These are phyloP conservation scores for Asterophora lycoperdoides DNA, from an alignment of 768 basidiomycete genomes.

Conservation along the genomic window DNA sequence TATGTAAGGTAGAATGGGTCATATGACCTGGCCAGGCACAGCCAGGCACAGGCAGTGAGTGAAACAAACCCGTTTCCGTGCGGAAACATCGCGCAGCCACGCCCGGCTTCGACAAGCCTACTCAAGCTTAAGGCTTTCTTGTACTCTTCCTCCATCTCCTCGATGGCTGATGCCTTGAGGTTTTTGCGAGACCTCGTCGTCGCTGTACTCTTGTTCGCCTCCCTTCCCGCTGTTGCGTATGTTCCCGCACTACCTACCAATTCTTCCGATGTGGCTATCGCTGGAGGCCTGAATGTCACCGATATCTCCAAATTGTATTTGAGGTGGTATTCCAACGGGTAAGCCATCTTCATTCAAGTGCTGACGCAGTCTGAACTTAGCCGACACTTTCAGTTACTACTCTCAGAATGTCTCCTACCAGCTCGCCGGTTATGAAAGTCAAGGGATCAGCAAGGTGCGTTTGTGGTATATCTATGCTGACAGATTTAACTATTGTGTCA, in stretches of 20 bases:
- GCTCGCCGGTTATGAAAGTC: conserved; percentile 45
- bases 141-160: background rate
- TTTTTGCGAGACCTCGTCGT: conserved; percentile 4
- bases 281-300: conserved; percentile 45
- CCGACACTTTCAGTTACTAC: conserved; percentile 36
- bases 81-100: background rate
- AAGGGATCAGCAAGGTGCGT: conserved; percentile 51
- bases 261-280: conserved; percentile 42
- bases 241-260: conserved; percentile 75
- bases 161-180: conserved; percentile 4
- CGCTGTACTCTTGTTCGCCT: conserved; percentile 16
- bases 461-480: background rate
- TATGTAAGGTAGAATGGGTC: no score
- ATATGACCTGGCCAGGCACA: background rate
- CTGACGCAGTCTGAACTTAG: conserved; percentile 4
- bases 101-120: background rate
- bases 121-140: background rate
- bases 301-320: conserved; percentile 56
- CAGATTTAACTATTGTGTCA: conserved; percentile 22
- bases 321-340: conserved; percentile 58
- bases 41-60: no score
- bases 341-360: conserved; percentile 13
- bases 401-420: conserved; percentile 56
- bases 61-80: conserved; percentile 7
- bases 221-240: conserved; percentile 38